Evolutionary conservation across 202 grass and related monocot genomes (phyloP).

Genomic region (Carex arenaria): DNA sequence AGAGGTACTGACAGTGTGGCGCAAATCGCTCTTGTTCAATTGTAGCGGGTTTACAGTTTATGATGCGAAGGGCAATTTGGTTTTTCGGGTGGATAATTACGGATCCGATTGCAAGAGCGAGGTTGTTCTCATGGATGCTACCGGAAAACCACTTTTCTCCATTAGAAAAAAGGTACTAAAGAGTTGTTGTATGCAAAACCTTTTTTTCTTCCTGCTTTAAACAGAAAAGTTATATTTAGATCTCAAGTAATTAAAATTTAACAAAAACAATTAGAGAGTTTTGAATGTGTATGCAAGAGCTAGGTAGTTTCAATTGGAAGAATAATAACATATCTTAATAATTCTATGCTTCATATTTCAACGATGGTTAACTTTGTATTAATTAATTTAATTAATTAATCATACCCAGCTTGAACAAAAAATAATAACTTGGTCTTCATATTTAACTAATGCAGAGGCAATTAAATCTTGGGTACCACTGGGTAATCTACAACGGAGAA

Average conservation of each 20-base stretch:
- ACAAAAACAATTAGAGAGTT: not conserved
- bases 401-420: not conserved
- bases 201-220: not conserved
- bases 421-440: not conserved
- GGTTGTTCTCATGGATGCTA: conserved; percentile 81
- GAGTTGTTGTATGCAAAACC: not conserved
- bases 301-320: not conserved
- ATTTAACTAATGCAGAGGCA: conserved; percentile 25
- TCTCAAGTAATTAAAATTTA: not conserved
- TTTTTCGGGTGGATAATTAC: conserved; percentile 85
- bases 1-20: conserved; percentile 64
- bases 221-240: not conserved
- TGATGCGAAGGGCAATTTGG: conserved; percentile 58
- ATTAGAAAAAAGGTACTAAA: conserved; percentile 42
- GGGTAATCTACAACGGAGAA: conserved; percentile 69
- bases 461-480: conserved; percentile 36
- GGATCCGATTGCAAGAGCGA: conserved; percentile 28
- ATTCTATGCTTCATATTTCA: not conserved
- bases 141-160: conserved; percentile 58
- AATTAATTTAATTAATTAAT: not conserved
- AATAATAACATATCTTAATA: not conserved
- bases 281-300: not conserved
- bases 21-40: conserved; percentile 83
- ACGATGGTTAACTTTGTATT: not conserved
- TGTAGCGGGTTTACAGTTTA: conserved; percentile 85